phyloP scores from a whole-genome alignment of 768 basidiomycete genomes.

The Leucosporidium creatinivorum region DNA sequence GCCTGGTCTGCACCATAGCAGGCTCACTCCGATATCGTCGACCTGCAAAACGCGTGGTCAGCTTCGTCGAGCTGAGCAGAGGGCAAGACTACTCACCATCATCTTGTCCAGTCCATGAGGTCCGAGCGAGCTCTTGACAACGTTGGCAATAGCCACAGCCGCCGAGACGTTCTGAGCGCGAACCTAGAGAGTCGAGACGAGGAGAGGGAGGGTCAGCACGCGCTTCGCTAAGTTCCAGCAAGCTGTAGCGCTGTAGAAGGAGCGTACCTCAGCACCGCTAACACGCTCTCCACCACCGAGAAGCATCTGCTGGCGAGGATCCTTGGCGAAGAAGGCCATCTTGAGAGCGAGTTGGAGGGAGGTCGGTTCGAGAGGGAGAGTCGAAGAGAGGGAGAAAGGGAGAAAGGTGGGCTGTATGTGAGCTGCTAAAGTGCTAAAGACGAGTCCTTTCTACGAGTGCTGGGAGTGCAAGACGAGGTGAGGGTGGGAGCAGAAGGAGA shows the following conservation, averaged over 20 bases:
- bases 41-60: conserved; percentile 59
- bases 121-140: conserved; percentile 91
- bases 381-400: background rate
- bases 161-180: conserved; percentile 63
- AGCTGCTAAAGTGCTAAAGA: too few relatives aligned
- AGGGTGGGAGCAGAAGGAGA: too few relatives aligned
- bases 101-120: conserved; percentile 89
- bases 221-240: background rate
- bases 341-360: background rate
- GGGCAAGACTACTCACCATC: conserved; percentile 1
- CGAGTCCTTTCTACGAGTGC: too few relatives aligned
- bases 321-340: conserved; percentile 15
- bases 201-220: background rate
- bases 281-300: conserved; percentile 26
- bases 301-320: conserved; percentile 22
- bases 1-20: conserved; percentile 9
- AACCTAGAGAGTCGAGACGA: conserved; percentile 11
- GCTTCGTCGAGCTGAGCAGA: conserved; percentile 33
- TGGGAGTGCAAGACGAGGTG: too few relatives aligned
- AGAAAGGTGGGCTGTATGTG: background rate
- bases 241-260: background rate
- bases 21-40: conserved; percentile 85
- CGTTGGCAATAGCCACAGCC: conserved; percentile 92
- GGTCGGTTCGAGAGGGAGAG: background rate
- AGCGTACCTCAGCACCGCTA: conserved; percentile 24